phyloP scores from a whole-genome alignment of 257 asterid species.

The Handroanthus guayacan region DNA sequence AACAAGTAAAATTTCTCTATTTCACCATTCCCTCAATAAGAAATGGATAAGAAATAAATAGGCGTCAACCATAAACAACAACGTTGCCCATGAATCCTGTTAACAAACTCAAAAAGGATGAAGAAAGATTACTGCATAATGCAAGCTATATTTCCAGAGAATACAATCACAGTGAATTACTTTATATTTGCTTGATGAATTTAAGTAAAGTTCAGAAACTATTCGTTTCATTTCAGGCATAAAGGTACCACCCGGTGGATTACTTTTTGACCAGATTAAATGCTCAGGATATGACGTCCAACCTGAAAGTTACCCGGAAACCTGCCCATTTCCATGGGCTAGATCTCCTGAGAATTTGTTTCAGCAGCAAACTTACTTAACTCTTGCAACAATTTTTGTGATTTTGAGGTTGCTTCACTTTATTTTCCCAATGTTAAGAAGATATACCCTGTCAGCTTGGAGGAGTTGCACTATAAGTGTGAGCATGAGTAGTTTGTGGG shows the following conservation, averaged over 20 bases:
- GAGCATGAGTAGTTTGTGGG: slow-evolving; percentile 64
- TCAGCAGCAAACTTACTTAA: slow-evolving; percentile 74
- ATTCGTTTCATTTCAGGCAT: slow-evolving; percentile 45
- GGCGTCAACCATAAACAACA: background rate
- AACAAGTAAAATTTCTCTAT: slow-evolving; percentile 1
- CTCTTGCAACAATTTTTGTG: slow-evolving; percentile 73
- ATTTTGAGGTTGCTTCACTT: slow-evolving; percentile 57
- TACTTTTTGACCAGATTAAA: slow-evolving; percentile 46
- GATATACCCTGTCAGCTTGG: slow-evolving; percentile 56
- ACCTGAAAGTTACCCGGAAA: slow-evolving; percentile 48
- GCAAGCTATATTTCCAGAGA: background rate
- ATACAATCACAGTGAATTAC: background rate
- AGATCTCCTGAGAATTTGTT: slow-evolving; percentile 78
- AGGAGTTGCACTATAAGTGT: slow-evolving; percentile 53
- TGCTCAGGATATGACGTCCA: slow-evolving; percentile 49
- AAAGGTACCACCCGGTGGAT: slow-evolving; percentile 44
- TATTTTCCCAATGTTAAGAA: slow-evolving; percentile 54
- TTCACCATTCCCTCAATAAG: background rate
- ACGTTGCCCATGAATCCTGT: background rate
- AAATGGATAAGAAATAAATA: background rate
- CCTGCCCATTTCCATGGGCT: slow-evolving; percentile 86
- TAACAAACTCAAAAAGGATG: background rate
- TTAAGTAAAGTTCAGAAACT: background rate
- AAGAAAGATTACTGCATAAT: background rate
- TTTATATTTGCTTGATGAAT: background rate